Evolutionary conservation across 1,139 yeast species (phyloP).

Genomic region (Taphrina sp.): DNA sequence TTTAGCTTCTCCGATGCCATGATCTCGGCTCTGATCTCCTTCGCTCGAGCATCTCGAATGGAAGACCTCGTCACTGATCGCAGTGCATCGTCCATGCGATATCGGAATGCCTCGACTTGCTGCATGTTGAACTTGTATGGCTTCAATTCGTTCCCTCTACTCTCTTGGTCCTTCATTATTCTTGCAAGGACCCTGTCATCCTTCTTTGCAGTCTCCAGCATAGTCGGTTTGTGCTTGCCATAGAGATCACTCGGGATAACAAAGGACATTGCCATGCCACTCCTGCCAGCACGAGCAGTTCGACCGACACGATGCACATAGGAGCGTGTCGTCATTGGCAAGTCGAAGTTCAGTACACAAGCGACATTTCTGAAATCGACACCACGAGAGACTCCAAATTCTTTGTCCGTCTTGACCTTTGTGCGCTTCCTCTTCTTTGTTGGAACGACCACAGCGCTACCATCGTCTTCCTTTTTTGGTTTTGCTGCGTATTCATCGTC

Average conservation of each 20-base stretch:
- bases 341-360: constrained; percentile 91
- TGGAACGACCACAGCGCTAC: constrained; percentile 37
- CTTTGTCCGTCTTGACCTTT: constrained; percentile 52
- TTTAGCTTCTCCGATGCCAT: constrained; percentile 85
- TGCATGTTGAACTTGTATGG: constrained; percentile 91
- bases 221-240: constrained; percentile 85
- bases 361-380: constrained; percentile 96
- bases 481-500: constrained; percentile 37
- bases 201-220: constrained; percentile 64
- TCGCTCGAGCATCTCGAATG: constrained; percentile 88
- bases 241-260: constrained; percentile 79
- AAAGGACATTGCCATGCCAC: constrained; percentile 93
- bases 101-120: constrained; percentile 93
- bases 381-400: constrained; percentile 94
- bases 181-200: constrained; percentile 83
- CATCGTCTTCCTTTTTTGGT: constrained; percentile 39
- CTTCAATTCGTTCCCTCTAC: constrained; percentile 43
- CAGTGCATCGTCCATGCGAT: constrained; percentile 95
- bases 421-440: constrained; percentile 45
- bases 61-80: constrained; percentile 89
- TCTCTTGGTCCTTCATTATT: constrained; percentile 73
- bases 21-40: constrained; percentile 83
- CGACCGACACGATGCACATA: constrained; percentile 95
- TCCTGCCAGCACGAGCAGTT: constrained; percentile 95
- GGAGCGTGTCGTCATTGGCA: constrained; percentile 85